Evolutionary conservation across 1,139 yeast species (phyloP).

Genomic region (Martiniozyma asiatica): DNA sequence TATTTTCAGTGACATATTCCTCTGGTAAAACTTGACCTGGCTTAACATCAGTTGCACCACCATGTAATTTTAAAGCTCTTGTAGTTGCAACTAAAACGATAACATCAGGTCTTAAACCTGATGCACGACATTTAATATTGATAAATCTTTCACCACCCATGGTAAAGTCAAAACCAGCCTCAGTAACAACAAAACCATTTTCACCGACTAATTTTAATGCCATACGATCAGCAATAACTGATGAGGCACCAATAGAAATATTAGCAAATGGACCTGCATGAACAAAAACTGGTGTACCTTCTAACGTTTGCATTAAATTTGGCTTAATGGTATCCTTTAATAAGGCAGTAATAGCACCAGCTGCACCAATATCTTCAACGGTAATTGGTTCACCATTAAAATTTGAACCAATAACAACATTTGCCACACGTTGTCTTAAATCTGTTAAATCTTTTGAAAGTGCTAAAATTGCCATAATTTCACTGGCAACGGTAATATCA

Average conservation of each 20-base stretch:
- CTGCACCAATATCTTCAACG: too few species aligned
- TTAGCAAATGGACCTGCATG: slow-evolving; percentile 86
- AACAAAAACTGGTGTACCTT: slow-evolving; percentile 75
- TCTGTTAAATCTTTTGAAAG: slow-evolving; percentile 55
- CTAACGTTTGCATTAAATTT: slow-evolving; percentile 73
- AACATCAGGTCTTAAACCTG: slow-evolving; percentile 60
- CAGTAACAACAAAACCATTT: slow-evolving; percentile 65
- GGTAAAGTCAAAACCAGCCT: slow-evolving; percentile 78
- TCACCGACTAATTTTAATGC: slow-evolving; percentile 54
- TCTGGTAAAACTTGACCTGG: slow-evolving; percentile 67
- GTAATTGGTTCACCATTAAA: slow-evolving; percentile 44
- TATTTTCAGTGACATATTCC: slow-evolving; percentile 56
- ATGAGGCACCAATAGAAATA: slow-evolving; percentile 75
- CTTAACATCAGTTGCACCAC: slow-evolving; percentile 76
- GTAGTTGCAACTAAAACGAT: slow-evolving; percentile 73
- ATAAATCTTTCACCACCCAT: slow-evolving; percentile 85
- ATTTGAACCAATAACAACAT: slow-evolving; percentile 60
- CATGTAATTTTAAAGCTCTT: slow-evolving; percentile 69
- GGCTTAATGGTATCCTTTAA: slow-evolving; percentile 77
- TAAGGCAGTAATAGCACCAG: slow-evolving; percentile 73
- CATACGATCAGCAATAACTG: slow-evolving; percentile 65
- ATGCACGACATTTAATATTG: slow-evolving; percentile 68
- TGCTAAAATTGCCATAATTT: slow-evolving; percentile 73
- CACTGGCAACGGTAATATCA: slow-evolving; percentile 76
- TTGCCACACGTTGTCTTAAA: slow-evolving; percentile 59